Evolutionary conservation across 768 basidiomycete species (phyloP).

Genomic region (Melanogaster broomeanus): DNA sequence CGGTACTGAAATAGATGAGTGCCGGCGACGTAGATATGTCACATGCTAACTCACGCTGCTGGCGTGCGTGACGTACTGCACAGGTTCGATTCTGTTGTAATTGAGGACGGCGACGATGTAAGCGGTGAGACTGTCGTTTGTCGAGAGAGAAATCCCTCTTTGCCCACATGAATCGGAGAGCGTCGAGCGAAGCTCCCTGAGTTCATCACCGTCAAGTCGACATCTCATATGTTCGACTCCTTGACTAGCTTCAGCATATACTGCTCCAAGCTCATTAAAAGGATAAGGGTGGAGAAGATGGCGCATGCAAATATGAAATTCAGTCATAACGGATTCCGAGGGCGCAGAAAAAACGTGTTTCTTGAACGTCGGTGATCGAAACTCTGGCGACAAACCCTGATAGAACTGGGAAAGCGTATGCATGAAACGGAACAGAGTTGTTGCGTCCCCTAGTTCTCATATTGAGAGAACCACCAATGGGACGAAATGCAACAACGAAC

Average conservation of each 20-base stretch:
- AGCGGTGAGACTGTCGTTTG: conserved; percentile 34
- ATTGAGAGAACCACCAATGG: background rate
- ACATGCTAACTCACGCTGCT: conserved; percentile 24
- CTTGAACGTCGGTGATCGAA: conserved; percentile 22
- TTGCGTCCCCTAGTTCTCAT: conserved; percentile 27
- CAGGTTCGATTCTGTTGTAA: conserved; percentile 3
- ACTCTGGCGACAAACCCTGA: conserved; percentile 15
- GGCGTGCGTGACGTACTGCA: conserved; percentile 27
- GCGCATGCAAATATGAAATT: conserved; percentile 22
- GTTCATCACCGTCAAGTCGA: conserved; percentile 8
- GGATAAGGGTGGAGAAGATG: conserved; percentile 23
- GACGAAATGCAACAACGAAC: conserved; percentile 10
- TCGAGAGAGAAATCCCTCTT: conserved; percentile 11
- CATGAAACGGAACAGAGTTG: conserved; percentile 31
- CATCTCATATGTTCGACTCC: conserved; percentile 17
- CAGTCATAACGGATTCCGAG: conserved; percentile 4
- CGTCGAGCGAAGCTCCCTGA: conserved; percentile 14
- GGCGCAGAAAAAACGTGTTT: conserved; percentile 25
- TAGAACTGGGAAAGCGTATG: conserved; percentile 30
- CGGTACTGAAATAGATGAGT: conserved; percentile 18
- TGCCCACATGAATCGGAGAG: conserved; percentile 4
- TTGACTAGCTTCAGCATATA: conserved; percentile 12
- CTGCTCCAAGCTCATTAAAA: conserved; percentile 16
- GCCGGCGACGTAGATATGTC: background rate
- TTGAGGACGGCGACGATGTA: conserved; percentile 27